A percentile compares a stretch with the other conserved stretches of the same genome.
Evolutionary conservation across 2,329 filamentous ascomycete genomes (phyloP).

Genomic region (Colletotrichum agaves): DNA sequence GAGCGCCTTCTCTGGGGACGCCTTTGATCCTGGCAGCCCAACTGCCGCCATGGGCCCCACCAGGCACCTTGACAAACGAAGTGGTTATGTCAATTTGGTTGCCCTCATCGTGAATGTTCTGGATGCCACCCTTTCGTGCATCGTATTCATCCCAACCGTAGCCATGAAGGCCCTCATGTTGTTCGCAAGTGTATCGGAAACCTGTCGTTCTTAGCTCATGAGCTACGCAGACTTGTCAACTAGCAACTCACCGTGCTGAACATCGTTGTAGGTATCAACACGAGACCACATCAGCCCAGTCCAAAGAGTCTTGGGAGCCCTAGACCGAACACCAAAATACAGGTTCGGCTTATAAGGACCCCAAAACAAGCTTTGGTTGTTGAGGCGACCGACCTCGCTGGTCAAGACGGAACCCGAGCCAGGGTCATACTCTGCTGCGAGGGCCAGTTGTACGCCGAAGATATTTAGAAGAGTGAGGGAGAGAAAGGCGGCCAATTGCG

Average conservation of each 20-base stretch:
- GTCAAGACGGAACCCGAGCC: slow-evolving; percentile 52
- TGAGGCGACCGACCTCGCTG: slow-evolving; percentile 62
- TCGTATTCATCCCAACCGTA: slow-evolving; percentile 99
- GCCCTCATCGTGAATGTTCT: slow-evolving; percentile 89
- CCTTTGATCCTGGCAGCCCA: slow-evolving; percentile 94
- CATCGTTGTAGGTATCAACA: slow-evolving; percentile 79
- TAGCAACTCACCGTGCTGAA: slow-evolving; percentile 75
- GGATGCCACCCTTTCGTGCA: slow-evolving; percentile 83
- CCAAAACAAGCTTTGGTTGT: slow-evolving; percentile 92
- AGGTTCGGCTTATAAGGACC: slow-evolving; percentile 94
- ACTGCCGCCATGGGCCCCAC: slow-evolving; percentile 85
- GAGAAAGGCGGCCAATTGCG: slow-evolving; percentile 44
- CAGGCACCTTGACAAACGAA: slow-evolving; percentile 92
- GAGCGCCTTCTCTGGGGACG: slow-evolving; percentile 75
- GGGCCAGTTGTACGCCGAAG: slow-evolving; percentile 39
- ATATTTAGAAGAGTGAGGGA: slow-evolving; percentile 38
- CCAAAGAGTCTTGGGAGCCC: slow-evolving; percentile 82
- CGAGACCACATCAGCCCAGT: slow-evolving; percentile 90
- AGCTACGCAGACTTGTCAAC: neutral
- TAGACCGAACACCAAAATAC: slow-evolving; percentile 90
- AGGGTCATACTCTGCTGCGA: slow-evolving; percentile 35
- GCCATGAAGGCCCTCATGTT: slow-evolving; percentile 90
- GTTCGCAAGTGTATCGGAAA: slow-evolving; percentile 94
- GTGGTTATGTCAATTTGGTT: slow-evolving; percentile 93
- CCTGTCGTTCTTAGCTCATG: slow-evolving; percentile 58